Evolutionary conservation across 176 grass and related monocot genomes (phyloP), one percentile per base, ranked within the genome.

Genomic region (Secale cereale): DNA sequence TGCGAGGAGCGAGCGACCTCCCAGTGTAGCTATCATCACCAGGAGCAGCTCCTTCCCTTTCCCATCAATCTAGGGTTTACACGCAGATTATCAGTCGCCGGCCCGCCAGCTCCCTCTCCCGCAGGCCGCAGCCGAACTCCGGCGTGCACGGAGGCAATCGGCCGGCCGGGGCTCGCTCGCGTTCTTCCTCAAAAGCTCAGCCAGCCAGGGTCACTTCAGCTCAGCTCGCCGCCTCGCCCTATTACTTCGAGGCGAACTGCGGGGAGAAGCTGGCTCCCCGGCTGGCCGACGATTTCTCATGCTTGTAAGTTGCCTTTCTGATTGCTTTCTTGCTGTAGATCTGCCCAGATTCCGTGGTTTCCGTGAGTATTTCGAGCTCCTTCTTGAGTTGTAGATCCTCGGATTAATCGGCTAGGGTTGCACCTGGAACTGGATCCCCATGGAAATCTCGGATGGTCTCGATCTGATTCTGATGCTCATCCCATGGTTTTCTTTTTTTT

Each of bases 1-100:
- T 33, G 84, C 20, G 67, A 37, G 66, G 2, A 3, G 20, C 54
- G 19, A 22, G 54, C 54, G 54, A 57, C 54, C 54, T 57, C 54
- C 76, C 41, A 81, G 61, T 65, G 45, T 17, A 75, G 69, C 73
- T 54, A 54, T 76, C 27, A 22, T 56, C 54, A 8, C 1, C 73
- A 76, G 50, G 27, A 48, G 43, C 39, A 54, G 61, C 85, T 59
- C 62, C 45, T 32, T 69, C 59, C 71, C 41, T 33, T 68, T 19
- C 79, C 25, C 71, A 75, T 59, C 78, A 60, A 30, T 4, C 80
- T 88, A 88, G 86, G 86, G 80, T 88, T 83, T 88, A 36, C 72
- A 5, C 15, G 19, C 40, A 28, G 20, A 11, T 17, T 27, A 70
- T 64, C 25, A 8, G 13, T 62, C 63, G 25, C 32, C 11, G 32